Conservation (phyloP, 1,284 basidiomycete genomes). For the Melampsora larici-populina region DNA sequence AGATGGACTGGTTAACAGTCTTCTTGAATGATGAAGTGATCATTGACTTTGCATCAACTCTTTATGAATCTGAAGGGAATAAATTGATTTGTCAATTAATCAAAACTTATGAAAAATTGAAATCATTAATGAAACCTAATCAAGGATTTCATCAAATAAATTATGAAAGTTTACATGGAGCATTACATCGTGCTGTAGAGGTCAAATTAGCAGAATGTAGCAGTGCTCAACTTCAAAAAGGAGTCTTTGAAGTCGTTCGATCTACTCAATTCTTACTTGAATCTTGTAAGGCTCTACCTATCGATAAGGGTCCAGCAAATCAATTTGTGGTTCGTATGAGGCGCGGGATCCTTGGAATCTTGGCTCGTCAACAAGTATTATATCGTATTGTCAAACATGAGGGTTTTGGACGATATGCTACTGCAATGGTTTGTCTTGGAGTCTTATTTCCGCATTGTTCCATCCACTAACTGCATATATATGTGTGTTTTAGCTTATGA, state of each 20-base stretch:
- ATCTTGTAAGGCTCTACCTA: conserved; percentile 2
- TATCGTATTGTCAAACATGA: conserved; percentile 11
- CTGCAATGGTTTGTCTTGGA: conserved; percentile 25
- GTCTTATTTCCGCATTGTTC: background rate
- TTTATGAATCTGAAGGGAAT: background rate
- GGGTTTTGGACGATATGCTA: conserved; percentile 20
- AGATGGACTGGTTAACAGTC: conserved; percentile 22
- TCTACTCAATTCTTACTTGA: conserved; percentile 27
- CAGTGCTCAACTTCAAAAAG: background rate
- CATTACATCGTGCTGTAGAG: too few relatives aligned
- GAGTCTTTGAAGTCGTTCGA: conserved; percentile 29
- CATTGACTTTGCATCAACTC: background rate
- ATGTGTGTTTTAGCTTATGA: too few relatives aligned
- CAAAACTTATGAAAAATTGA: too few relatives aligned
- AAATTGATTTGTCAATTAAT: too few relatives aligned
- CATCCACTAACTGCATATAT: too few relatives aligned
- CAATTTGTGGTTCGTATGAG: background rate
- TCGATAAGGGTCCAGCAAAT: background rate
- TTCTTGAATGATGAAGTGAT: conserved; percentile 9
- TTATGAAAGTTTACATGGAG: too few relatives aligned
- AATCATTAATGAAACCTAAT: too few relatives aligned
- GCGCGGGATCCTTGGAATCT: background rate
- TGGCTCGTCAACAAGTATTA: conserved; percentile 24
- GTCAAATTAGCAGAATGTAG: too few relatives aligned
- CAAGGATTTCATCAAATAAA: too few relatives aligned